Base-by-base conservation (phyloP, 2,329 filamentous ascomycete genomes). In the Neonectria hederae region DNA sequence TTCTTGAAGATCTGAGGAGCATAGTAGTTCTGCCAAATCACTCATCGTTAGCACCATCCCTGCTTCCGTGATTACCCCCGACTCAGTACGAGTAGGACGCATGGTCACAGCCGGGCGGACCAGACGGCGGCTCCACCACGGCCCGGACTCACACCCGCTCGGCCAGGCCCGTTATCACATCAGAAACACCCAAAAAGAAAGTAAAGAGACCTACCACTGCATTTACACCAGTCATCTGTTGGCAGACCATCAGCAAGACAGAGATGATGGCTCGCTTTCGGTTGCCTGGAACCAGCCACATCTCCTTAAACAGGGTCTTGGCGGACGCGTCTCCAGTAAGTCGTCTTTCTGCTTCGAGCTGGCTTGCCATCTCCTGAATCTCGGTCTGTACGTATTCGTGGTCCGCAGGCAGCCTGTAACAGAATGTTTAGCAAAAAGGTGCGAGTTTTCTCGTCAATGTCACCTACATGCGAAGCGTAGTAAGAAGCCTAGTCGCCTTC, bases 141-240 rank as follows among this genome's bases (percentile, higher is more conserved):
- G 35, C 14, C 32, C 42, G 11, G 11, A 22, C 43, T 13, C 43
- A 17, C 21, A n/a, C 5, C 5, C 3, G 6, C 13, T n/a, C 22
- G 11, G 22, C 10, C 11, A 5, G 14, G 35, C 35, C 14, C 14
- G 35, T 38, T 6, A 14, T 17, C 5, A 6, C 35, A n/a, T 17
- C 2, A n/a, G 14, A 17, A 38, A 38, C 4, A n/a, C 14, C 1
- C 2, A 13, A n/a, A 38, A 38, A 17, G 8, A 17, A 38, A 17
- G 2, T 7, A 35, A 35, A 35, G 1, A 19, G 17, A 65, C 67
- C 65, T 51, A 69, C 67, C 11, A 72, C 69, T 13, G 80, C 77
- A 60, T 82, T 82, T 22, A 79, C 78, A n/a, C 89, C 89, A 0
- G 90, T 92, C 86, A 92, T 90, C 75, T 92, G 90, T 76, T 93